phyloP scores from a whole-genome alignment of 306 rosid species.

The Begonia loranthoides region DNA sequence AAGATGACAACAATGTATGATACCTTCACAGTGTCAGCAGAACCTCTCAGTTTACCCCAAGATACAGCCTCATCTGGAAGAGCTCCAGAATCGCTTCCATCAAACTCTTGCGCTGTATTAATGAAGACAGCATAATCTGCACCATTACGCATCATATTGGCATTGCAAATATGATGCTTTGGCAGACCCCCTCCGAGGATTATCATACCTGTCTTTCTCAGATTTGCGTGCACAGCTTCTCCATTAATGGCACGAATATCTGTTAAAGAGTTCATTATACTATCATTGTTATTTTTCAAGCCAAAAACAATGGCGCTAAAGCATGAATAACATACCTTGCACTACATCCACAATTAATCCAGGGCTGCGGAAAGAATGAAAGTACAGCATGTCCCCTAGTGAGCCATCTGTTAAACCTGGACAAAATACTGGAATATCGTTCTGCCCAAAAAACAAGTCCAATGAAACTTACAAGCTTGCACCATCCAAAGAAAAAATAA shows the following conservation, averaged over 20 bases:
- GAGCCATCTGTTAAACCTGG: conserved; percentile 97
- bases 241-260: conserved; percentile 84
- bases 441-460: conserved; percentile 29
- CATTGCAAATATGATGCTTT: conserved; percentile 97
- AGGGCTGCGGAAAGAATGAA: conserved; percentile 72
- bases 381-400: conserved; percentile 88
- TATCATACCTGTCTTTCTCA: conserved; percentile 88
- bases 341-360: conserved; percentile 70
- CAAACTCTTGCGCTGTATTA: conserved; percentile 89
- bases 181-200: conserved; percentile 94
- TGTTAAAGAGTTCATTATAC: conserved; percentile 27
- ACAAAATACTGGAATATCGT: conserved; percentile 78
- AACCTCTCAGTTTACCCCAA: conserved; percentile 81
- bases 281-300: conserved; percentile 5
- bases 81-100: conserved; percentile 97
- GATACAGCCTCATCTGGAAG: conserved; percentile 91
- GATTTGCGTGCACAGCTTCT: conserved; percentile 81
- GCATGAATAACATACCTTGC: conserved; percentile 35
- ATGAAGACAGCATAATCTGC: conserved; percentile 85
- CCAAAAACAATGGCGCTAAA: conserved; percentile 1
- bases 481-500: not conserved
- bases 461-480: not conserved
- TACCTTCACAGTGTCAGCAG: conserved; percentile 90
- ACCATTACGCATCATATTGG: conserved; percentile 98
- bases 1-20: not conserved